Evolutionary conservation across 1,139 yeast species (phyloP), one percentile per base, ranked within the genome.

Genomic region (Geotrichum phurueaensis): DNA sequence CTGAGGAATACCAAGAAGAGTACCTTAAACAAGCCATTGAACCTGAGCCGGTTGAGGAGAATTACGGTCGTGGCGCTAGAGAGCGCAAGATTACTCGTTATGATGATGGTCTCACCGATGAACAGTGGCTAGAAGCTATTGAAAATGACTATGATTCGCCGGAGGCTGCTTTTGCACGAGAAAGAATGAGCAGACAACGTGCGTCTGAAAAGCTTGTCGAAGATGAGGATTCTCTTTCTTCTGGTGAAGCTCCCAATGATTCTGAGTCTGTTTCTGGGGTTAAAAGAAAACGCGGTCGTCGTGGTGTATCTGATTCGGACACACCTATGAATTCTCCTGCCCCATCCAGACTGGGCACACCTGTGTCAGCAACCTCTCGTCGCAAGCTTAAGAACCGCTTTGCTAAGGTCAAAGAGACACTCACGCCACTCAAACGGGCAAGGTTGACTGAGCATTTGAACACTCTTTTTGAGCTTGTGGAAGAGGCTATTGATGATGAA

Each of bases 91-190:
- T 78, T 60, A 86, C 88, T 51, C 85, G 82, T 66, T 92, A 92
- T 71, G 98, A 92, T 70, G 99, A 94, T 71, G 96, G 96, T 3
- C 78, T 92, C 65, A 89, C 96, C 3, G 99, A 94, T 72, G 98
- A 91, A 67, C 97, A 94, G 75, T 94, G 97, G 96, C 73, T 83
- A 36, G 82, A 83, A 62, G 88, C 88, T 15, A 82, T 85, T 69
- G 89, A 85, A 67, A 79, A 81, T 58, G 96, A 88, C 62, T 88
- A 86, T 25, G 80, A 78, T 54, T 76, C 86, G 0, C 81, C 87
- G 51, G 94, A 87, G 66, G 91, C 84, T 59, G 91, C 90, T 7
- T 84, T 86, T 64, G 78, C 75, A 54, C 79, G 87, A 7, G 47
- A 39, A 39, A 39, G 9, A 9, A 39, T 39, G 47, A 39, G 10